Conservation (phyloP, 495 filamentous ascomycete species). For the Daldinia decipiens region DNA sequence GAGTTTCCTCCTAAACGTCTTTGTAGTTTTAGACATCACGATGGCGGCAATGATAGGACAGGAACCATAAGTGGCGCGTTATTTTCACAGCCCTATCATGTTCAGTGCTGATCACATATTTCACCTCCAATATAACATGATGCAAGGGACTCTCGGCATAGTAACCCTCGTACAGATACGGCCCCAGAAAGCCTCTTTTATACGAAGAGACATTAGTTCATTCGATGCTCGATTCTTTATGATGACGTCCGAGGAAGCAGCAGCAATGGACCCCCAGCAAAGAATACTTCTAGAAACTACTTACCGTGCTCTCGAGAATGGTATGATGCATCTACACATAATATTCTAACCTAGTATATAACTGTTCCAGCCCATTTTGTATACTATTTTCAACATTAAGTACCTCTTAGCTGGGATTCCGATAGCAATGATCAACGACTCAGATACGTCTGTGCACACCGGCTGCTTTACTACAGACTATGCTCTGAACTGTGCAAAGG, state of each 20-base stretch:
- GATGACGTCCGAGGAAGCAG: conserved; percentile 4
- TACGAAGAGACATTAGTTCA: background rate
- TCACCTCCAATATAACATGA: background rate
- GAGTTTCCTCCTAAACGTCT: background rate
- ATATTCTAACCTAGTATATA: background rate
- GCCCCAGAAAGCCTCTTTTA: background rate
- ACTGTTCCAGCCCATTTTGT: background rate
- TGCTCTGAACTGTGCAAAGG: background rate
- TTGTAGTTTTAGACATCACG: background rate
- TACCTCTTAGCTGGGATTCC: background rate
- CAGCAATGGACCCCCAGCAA: conserved; percentile 1
- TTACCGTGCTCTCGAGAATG: conserved; percentile 1
- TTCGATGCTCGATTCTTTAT: background rate
- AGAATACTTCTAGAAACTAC: conserved; percentile 1
- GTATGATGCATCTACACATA: background rate
- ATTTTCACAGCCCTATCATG: background rate
- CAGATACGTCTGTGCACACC: background rate
- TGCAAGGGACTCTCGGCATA: background rate
- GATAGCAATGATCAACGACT: background rate
- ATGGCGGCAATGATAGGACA: background rate
- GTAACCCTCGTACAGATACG: background rate
- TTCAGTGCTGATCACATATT: background rate
- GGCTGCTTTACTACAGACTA: background rate
- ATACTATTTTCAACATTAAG: background rate
- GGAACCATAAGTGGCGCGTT: background rate